Base-by-base conservation (phyloP, 768 basidiomycete genomes). In the Pluteus cervinus region DNA sequence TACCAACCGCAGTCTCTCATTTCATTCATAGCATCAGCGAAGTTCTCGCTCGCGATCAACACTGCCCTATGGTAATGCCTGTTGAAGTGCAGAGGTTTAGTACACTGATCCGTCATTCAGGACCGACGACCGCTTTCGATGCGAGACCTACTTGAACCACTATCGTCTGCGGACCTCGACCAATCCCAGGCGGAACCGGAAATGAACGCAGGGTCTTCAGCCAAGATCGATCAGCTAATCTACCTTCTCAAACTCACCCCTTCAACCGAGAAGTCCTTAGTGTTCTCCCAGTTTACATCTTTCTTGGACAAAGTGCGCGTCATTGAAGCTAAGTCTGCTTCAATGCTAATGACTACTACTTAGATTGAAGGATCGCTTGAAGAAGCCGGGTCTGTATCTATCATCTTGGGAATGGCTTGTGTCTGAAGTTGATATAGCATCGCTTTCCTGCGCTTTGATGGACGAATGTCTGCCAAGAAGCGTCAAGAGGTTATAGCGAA, bases 251-350 rank as follows among this genome's bases (percentile, higher is more conserved):
- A 72, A 43, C 57, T 90, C 9, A 84, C 77, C 4, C 84, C 85
- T 1, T 42, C 48, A 3, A 72, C 67, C 1, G 84, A 89, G 44
- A 93, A 93, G 56, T 82, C 83, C 2, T 63, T 93, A 3, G 87
- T 93, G 1, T 93, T 93, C 53, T 89, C 86, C 3, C 90, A 93
- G 49, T 93, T 91, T 50, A 93, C 88, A 3, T 73, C 77, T 3
- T 91, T 88, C 60, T 56, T 91, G 37, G 81, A 87, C 61, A 83
- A 87, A 64, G 87, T 82, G 43, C 33, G 52, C 28, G 9, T 10
- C 9, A 29, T 30, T 14, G 26, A 26, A 24, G 10, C 6, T 24
- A 15, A n/a, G 17, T 9, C 6, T 29, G 22, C 16, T 38, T 17
- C 18, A 1, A 14, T 22, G 16, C 17, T 32, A 36, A 21, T 23